Percentiles rank a stretch among this genome's conserved stretches.
Evolutionary conservation across 2,329 filamentous ascomycete species (phyloP).

Genomic region (Penicillium aurantiogriseum): DNA sequence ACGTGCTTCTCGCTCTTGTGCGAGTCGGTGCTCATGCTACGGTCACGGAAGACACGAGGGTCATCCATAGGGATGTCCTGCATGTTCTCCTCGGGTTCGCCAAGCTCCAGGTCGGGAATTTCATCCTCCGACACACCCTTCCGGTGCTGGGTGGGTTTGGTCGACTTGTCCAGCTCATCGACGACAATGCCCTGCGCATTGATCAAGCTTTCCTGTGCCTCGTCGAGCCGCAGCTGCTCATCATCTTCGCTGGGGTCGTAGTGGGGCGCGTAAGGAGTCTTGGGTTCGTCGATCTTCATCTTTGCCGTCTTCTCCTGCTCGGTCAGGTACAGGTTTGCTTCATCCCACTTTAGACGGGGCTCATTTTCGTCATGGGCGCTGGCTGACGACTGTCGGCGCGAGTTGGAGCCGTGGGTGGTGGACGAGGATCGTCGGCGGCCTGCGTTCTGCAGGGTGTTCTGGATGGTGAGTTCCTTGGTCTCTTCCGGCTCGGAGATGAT

Average conservation of each 20-base stretch:
- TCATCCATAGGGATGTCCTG: constrained; percentile 39
- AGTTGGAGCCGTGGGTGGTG: constrained; percentile 59
- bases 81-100: constrained; percentile 79
- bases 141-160: constrained; percentile 37
- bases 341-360: constrained; percentile 93
- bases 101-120: constrained; percentile 87
- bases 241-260: constrained; percentile 90
- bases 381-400: constrained; percentile 68
- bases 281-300: constrained; percentile 99
- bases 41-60: constrained; percentile 45
- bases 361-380: constrained; percentile 58
- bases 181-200: constrained; percentile 70
- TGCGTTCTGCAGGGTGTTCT: constrained; percentile 93
- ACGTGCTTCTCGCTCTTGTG: constrained; percentile 68
- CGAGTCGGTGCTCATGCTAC: constrained; percentile 43
- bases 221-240: constrained; percentile 54
- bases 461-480: constrained; percentile 83
- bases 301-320: constrained; percentile 93
- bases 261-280: constrained; percentile 91
- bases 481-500: constrained; percentile 50
- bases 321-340: constrained; percentile 94
- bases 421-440: constrained; percentile 84
- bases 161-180: constrained; percentile 60
- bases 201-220: constrained; percentile 45
- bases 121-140: constrained; percentile 62